Base-by-base conservation (phyloP, 345 rosid species). In the Litchi chinensis region DNA sequence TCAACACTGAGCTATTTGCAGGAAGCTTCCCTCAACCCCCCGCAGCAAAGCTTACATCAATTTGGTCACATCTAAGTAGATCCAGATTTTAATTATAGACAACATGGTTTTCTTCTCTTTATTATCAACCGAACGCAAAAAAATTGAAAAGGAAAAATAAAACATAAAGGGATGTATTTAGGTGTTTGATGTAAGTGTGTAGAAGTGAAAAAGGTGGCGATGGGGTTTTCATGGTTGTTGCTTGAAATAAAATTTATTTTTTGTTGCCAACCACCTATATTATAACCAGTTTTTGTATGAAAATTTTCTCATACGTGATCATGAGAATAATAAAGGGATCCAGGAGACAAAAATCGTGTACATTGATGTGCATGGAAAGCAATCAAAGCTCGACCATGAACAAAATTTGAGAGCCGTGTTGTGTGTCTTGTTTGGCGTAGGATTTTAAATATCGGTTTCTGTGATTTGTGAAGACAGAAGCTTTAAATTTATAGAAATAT, bases 51-150 rank as follows among this genome's bases (percentile, higher is more conserved):
- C 9, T 15, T 28, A 65, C 19, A 43, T 3, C 60, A 54, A 54
- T 40, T 68, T 21, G 66, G 78, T 73, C 78, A 66, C 63, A 6
- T 62, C 5, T 13, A 75, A 75, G 65, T 54, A 40, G 79, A 54
- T 56, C 26, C 28, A 40, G 72, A 2, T 39, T 69, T 70, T 70
- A 70, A 68, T 32, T 32, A 32, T 32, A 32, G 37, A 32, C 37
- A 32, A 32, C 37, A 2, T 32, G 37, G 37, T 32, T 32, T 59
- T 46, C 44, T 41, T 41, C 44, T 41, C 44, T 41, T 41, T 41
- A 41, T 41, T 41, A 41, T 41, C 37, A 32, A 32, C 37, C 37
- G 37, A 32, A 32, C 37, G 37, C 37, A 32, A 32, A 32, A 32
- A 32, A 32, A 8, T 2, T 10, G 7, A 52, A 60, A 60, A 60